A percentile compares a stretch with the other conserved stretches of the same genome.
Conservation (phyloP, 169 alveolate genomes). For the Cryptosporidium meleagridis region DNA sequence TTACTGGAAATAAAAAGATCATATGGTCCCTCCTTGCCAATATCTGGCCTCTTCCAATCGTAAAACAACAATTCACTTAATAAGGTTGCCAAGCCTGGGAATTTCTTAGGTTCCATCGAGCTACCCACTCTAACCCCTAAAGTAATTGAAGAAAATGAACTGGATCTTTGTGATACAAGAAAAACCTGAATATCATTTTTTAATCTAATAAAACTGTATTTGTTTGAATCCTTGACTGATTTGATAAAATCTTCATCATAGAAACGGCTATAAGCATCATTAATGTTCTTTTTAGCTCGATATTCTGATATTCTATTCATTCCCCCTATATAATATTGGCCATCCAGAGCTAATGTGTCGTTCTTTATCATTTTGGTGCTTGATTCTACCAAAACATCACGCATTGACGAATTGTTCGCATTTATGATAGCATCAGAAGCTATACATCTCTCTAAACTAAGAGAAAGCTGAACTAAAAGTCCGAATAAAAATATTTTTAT, state of each 20-base stretch:
- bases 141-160: background rate
- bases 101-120: slow-evolving; percentile 36
- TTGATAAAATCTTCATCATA: slow-evolving; percentile 43
- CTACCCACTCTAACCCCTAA: slow-evolving; percentile 67
- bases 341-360: slow-evolving; percentile 44
- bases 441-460: background rate
- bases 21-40: background rate
- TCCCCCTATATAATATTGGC: slow-evolving; percentile 8
- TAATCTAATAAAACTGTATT: slow-evolving; percentile 26
- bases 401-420: background rate
- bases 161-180: slow-evolving; percentile 35
- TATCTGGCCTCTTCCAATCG: slow-evolving; percentile 40
- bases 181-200: slow-evolving; percentile 51
- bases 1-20: slow-evolving; percentile 16
- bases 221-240: slow-evolving; percentile 11
- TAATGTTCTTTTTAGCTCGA: slow-evolving; percentile 16
- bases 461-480: background rate
- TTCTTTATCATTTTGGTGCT: background rate
- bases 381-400: background rate
- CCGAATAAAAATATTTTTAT: background rate
- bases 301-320: slow-evolving; percentile 34
- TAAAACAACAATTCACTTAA: slow-evolving; percentile 27
- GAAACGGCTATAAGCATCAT: background rate
- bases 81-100: slow-evolving; percentile 57
- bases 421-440: background rate